Conservation (phyloP, 2,329 filamentous ascomycete genomes). For the Clonostachys byssicola region DNA sequence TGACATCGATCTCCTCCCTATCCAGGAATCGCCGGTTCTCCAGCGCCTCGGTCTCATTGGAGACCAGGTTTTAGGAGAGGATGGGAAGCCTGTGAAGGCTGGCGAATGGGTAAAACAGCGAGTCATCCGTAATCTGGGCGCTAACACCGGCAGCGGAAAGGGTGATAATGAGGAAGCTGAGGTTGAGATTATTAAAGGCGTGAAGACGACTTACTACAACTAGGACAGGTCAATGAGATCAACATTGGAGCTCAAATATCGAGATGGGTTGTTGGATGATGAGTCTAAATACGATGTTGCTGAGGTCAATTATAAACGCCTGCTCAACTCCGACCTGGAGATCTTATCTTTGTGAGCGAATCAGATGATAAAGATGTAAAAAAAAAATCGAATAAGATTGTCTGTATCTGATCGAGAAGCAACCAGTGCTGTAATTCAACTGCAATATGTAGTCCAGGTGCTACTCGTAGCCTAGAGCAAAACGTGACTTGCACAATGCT, state of each 20-base stretch:
- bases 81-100: slow-evolving; percentile 16
- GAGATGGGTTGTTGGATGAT: too few relatives aligned
- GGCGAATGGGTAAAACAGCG: slow-evolving; percentile 20
- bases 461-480: too few relatives aligned
- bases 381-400: too few relatives aligned
- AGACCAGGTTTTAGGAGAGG: slow-evolving; percentile 5
- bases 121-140: slow-evolving; percentile 8
- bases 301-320: too few relatives aligned
- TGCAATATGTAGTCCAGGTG: too few relatives aligned
- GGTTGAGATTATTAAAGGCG: slow-evolving; percentile 19
- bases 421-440: too few relatives aligned
- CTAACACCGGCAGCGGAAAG: slow-evolving; percentile 7
- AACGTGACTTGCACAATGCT: too few relatives aligned
- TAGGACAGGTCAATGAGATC: neutral
- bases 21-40: slow-evolving; percentile 20
- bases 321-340: too few relatives aligned
- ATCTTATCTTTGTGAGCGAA: too few relatives aligned
- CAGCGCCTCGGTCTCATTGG: slow-evolving; percentile 17
- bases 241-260: neutral
- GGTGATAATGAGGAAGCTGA: slow-evolving; percentile 14
- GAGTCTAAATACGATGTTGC: too few relatives aligned
- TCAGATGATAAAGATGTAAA: too few relatives aligned
- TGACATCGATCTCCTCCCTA: slow-evolving; percentile 16
- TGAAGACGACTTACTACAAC: slow-evolving; percentile 18
- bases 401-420: too few relatives aligned